These are phyloP conservation scores for Metschnikowia kunwiensis DNA, from an alignment of 805 yeast genomes.

Conservation along the genomic window DNA sequence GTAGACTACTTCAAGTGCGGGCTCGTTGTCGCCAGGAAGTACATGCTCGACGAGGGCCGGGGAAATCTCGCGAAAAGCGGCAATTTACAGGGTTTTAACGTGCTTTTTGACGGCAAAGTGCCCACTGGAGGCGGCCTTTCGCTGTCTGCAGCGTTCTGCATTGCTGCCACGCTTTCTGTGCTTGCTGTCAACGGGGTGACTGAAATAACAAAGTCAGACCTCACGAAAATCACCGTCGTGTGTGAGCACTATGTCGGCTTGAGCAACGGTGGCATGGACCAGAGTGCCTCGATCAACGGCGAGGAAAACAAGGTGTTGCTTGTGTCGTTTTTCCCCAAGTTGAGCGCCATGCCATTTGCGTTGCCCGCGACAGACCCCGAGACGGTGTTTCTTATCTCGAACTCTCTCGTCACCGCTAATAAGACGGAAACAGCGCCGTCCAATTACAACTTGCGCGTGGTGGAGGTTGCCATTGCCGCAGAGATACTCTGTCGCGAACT, in stretches of 20 bases:
- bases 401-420: constrained; percentile 59
- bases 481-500: constrained; percentile 51
- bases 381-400: constrained; percentile 57
- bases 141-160: constrained; percentile 70
- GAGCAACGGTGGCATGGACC: constrained; percentile 80
- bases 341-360: constrained; percentile 51
- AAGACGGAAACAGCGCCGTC: constrained; percentile 69
- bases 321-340: constrained; percentile 58
- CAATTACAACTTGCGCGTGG: constrained; percentile 68
- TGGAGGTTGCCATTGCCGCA: constrained; percentile 68
- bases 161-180: constrained; percentile 57
- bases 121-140: constrained; percentile 73
- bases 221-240: constrained; percentile 58
- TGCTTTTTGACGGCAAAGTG: constrained; percentile 59
- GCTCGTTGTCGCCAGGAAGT: constrained; percentile 54
- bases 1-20: constrained; percentile 69
- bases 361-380: constrained; percentile 47
- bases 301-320: constrained; percentile 54
- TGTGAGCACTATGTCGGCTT: constrained; percentile 73
- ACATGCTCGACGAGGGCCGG: constrained; percentile 19
- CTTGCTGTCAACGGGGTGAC: constrained; percentile 50
- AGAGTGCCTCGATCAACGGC: constrained; percentile 68
- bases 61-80: constrained; percentile 23
- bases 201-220: constrained; percentile 45
- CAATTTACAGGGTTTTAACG: constrained; percentile 45